phyloP scores from a whole-genome alignment of 352 stramenopile genomes.

The Phytopythium delawarense region DNA sequence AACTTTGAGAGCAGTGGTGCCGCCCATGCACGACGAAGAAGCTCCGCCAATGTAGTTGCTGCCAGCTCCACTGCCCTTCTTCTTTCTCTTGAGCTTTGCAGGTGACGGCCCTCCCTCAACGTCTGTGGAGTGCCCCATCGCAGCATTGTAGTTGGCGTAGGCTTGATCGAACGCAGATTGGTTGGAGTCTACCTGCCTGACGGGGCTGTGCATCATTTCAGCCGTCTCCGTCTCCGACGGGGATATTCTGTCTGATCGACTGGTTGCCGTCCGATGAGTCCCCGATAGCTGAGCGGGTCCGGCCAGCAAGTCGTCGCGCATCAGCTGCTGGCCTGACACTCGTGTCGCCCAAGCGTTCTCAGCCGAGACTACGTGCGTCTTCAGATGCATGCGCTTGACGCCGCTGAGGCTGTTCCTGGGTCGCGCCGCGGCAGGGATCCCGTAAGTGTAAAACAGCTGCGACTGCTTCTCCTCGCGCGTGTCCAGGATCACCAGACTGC shows the following conservation, averaged over 20 bases:
- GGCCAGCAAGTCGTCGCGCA: conserved; percentile 19
- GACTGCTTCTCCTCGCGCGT: conserved; percentile 44
- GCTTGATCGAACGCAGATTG: conserved; percentile 9
- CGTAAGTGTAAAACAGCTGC: conserved; percentile 66
- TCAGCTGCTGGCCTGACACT: conserved; percentile 22
- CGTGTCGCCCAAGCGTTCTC: conserved; percentile 26
- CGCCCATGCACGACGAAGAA: not conserved
- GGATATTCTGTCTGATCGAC: conserved; percentile 17
- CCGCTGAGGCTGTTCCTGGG: conserved; percentile 14
- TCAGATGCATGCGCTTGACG: conserved; percentile 56
- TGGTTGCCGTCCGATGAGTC: conserved; percentile 9
- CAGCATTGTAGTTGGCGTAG: conserved; percentile 10
- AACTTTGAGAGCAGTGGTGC: conserved; percentile 28
- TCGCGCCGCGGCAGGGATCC: conserved; percentile 22
- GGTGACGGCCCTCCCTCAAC: conserved; percentile 2
- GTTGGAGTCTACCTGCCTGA: conserved; percentile 4
- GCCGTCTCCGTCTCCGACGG: not conserved
- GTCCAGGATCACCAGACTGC: conserved; percentile 46
- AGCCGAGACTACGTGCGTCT: conserved; percentile 41
- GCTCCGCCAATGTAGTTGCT: not conserved
- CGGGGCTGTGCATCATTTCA: not conserved
- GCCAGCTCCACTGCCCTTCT: conserved; percentile 14
- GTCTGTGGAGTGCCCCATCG: not conserved
- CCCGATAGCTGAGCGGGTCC: conserved; percentile 1
- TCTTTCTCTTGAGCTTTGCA: conserved; percentile 28